A percentile compares a stretch with the other conserved stretches of the same genome.
Evolutionary conservation across 1,284 basidiomycete genomes (phyloP).

Genomic region (Grifola frondosa): DNA sequence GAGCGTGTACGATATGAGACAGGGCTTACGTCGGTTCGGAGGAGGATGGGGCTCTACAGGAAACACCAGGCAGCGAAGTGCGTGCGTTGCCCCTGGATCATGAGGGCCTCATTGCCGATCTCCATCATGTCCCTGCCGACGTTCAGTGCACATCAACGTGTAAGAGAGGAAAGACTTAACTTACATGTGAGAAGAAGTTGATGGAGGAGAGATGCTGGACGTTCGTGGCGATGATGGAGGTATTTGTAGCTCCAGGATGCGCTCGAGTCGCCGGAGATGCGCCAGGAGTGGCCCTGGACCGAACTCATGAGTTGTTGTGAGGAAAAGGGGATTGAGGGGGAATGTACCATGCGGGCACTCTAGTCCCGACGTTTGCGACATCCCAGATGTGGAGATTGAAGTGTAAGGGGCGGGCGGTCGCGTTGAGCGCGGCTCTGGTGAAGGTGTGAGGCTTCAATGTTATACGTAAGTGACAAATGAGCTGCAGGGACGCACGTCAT

Average conservation of each 20-base stretch:
- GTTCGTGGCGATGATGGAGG: conserved; percentile 43
- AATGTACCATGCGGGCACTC: conserved; percentile 49
- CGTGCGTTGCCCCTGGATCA: conserved; percentile 50
- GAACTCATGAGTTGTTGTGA: not conserved
- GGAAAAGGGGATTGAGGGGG: not conserved
- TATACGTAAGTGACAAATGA: not conserved
- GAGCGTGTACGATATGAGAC: not conserved
- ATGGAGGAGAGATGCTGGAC: conserved; percentile 41
- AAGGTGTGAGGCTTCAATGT: not conserved
- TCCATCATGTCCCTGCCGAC: conserved; percentile 53
- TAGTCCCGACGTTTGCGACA: conserved; percentile 48
- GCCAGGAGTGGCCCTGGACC: conserved; percentile 53
- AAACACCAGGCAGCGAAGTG: conserved; percentile 59
- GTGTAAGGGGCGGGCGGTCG: conserved; percentile 42
- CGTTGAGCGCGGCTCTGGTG: conserved; percentile 42
- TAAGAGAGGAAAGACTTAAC: not conserved
- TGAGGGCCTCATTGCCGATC: conserved; percentile 50
- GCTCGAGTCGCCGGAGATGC: conserved; percentile 51
- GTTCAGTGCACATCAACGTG: not conserved
- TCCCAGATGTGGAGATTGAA: conserved; percentile 55
- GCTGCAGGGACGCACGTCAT: conserved; percentile 43
- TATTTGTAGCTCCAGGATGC: conserved; percentile 51
- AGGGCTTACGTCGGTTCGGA: conserved; percentile 50
- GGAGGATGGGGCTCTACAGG: conserved; percentile 55
- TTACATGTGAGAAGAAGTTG: conserved; percentile 47